phyloP scores from a whole-genome alignment of 2,329 filamentous ascomycete species.

The Nigrospora osmanthi region DNA sequence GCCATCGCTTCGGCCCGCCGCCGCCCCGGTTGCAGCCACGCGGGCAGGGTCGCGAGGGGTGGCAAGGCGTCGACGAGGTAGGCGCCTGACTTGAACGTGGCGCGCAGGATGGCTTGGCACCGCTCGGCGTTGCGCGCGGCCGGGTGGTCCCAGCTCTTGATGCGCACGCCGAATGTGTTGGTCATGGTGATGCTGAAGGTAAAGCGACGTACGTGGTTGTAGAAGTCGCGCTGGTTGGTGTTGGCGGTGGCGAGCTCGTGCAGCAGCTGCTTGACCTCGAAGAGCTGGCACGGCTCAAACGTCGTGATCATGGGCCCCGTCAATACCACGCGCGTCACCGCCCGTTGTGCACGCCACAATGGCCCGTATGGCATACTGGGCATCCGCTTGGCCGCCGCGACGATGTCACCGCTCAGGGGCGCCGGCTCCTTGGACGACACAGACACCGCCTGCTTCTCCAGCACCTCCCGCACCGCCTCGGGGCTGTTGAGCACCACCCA shows the following conservation, averaged over 20 bases:
- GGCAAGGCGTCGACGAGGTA: slow-evolving; percentile 18
- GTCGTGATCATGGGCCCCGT: slow-evolving; percentile 25
- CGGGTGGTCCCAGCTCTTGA: slow-evolving; percentile 13
- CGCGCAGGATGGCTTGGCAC: slow-evolving; percentile 9
- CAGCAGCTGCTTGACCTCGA: slow-evolving; percentile 34
- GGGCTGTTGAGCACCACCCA: slow-evolving; percentile 36
- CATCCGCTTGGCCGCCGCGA: slow-evolving; percentile 30
- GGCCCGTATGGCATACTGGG: slow-evolving; percentile 30
- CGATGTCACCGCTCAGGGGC: slow-evolving; percentile 28
- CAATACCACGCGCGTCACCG: slow-evolving; percentile 27
- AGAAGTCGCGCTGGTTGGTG: slow-evolving; percentile 17
- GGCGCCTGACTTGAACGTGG: slow-evolving; percentile 11
- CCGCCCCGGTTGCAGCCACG: slow-evolving; percentile 14
- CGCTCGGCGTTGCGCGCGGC: slow-evolving; percentile 7
- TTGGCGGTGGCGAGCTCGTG: slow-evolving; percentile 28
- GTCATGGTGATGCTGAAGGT: slow-evolving; percentile 20
- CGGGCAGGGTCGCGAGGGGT: slow-evolving; percentile 11
- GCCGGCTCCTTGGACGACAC: slow-evolving; percentile 26
- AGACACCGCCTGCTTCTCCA: slow-evolving; percentile 26
- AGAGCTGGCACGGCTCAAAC: slow-evolving; percentile 35
- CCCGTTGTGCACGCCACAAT: slow-evolving; percentile 29
- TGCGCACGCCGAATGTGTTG: slow-evolving; percentile 15
- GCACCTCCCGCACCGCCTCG: slow-evolving; percentile 32
- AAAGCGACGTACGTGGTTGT: slow-evolving; percentile 19
- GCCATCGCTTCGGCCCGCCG: slow-evolving; percentile 7